phyloP scores from a whole-genome alignment of 345 rosid species.

The Eutrema heterophyllum region DNA sequence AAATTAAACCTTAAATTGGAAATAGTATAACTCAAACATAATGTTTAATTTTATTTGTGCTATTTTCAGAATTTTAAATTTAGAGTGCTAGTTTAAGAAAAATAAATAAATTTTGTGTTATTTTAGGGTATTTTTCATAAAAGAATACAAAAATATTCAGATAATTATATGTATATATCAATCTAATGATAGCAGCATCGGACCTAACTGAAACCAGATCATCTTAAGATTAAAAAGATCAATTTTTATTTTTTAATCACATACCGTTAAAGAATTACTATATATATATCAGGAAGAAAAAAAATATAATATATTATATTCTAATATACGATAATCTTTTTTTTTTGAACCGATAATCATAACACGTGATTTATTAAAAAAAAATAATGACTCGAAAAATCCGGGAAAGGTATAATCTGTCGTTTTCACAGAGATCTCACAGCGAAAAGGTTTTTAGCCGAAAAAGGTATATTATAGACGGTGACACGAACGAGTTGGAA shows the following conservation, averaged over 20 bases:
- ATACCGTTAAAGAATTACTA: not conserved
- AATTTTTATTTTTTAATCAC: not conserved
- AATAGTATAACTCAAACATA: too few relatives aligned
- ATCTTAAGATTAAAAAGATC: not conserved
- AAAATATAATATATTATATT: not conserved
- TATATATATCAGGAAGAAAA: not conserved
- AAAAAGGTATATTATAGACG: not conserved
- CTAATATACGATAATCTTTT: not conserved
- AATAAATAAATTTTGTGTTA: too few relatives aligned
- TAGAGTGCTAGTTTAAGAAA: too few relatives aligned
- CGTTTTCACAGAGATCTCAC: not conserved
- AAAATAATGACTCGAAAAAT: not conserved
- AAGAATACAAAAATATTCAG: not conserved
- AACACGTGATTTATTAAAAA: not conserved
- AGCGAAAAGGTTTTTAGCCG: not conserved
- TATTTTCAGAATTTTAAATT: too few relatives aligned
- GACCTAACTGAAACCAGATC: not conserved
- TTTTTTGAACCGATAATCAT: not conserved
- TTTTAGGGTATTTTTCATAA: too few relatives aligned
- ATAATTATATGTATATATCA: not conserved
- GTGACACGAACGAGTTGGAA: not conserved
- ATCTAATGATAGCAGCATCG: not conserved
- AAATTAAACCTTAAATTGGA: too few relatives aligned
- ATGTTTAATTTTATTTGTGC: too few relatives aligned
- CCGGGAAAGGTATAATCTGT: not conserved